Evolutionary conservation across 1,139 yeast species (phyloP).

Genomic region (Kodamaea ohmeri): DNA sequence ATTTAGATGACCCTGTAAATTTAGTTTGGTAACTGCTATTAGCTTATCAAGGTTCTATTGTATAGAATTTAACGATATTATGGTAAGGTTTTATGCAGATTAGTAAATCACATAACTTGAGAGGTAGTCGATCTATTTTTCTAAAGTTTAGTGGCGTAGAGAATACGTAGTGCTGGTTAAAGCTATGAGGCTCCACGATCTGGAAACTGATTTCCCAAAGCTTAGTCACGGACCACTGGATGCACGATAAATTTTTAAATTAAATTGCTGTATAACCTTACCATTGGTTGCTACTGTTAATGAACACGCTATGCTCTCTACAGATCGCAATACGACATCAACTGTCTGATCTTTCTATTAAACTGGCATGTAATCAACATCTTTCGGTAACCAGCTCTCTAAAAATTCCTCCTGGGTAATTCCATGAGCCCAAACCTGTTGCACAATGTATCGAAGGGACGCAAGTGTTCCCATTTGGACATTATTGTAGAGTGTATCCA

Average conservation of each 20-base stretch:
- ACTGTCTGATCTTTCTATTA: too few species aligned
- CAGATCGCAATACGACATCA: too few species aligned
- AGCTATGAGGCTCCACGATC: too few species aligned
- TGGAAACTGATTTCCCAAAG: too few species aligned
- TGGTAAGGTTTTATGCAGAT: constrained; percentile 12
- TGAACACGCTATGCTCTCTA: too few species aligned
- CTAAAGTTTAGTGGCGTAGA: too few species aligned
- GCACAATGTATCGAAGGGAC: constrained; percentile 38
- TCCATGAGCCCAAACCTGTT: constrained; percentile 42
- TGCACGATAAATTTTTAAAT: not conserved
- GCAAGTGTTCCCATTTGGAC: constrained; percentile 52
- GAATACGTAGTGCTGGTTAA: too few species aligned
- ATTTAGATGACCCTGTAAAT: constrained; percentile 10
- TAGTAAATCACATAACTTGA: constrained; percentile 11
- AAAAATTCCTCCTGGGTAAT: constrained; percentile 39
- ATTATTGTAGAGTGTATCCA: constrained; percentile 41
- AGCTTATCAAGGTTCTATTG: constrained; percentile 17
- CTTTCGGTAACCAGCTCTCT: constrained; percentile 44
- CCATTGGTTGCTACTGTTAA: too few species aligned
- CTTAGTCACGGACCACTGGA: not conserved
- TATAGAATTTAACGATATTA: constrained; percentile 14
- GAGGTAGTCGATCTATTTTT: constrained; percentile 1
- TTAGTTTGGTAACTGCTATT: constrained; percentile 11
- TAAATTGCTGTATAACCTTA: too few species aligned
- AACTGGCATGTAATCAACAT: constrained; percentile 49